A percentile compares a stretch with the other conserved stretches of the same genome.
phyloP scores from a whole-genome alignment of 2,329 filamentous ascomycete species.

The Coleophoma eucalyptorum region DNA sequence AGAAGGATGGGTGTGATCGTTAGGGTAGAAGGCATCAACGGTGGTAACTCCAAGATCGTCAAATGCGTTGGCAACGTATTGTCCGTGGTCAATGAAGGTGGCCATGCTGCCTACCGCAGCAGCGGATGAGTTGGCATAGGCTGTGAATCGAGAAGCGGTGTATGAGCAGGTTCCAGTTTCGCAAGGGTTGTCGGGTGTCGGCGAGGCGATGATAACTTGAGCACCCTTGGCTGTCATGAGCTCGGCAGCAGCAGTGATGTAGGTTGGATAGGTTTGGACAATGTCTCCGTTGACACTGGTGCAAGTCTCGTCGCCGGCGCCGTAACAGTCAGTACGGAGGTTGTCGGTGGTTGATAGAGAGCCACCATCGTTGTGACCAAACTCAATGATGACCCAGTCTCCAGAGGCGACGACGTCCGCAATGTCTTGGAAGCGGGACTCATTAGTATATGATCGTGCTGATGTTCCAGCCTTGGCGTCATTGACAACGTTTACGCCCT shows the following conservation, averaged over 20 bases:
- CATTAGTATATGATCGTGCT: conserved; percentile 62
- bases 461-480: conserved; percentile 62
- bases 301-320: conserved; percentile 47
- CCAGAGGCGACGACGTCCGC: conserved; percentile 39
- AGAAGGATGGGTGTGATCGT: conserved; percentile 59
- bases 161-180: conserved; percentile 48
- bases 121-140: conserved; percentile 46
- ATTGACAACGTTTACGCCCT: conserved; percentile 51
- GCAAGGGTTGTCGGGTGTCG: conserved; percentile 61
- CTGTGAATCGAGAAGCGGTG: conserved; percentile 49
- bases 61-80: conserved; percentile 47
- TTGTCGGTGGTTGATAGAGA: conserved; percentile 48
- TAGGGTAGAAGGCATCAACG: conserved; percentile 48
- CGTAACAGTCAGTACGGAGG: conserved; percentile 40
- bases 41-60: conserved; percentile 39
- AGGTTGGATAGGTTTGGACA: conserved; percentile 1
- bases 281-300: conserved; percentile 11
- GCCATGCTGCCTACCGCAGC: conserved; percentile 30
- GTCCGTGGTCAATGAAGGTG: conserved; percentile 54
- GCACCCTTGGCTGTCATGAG: conserved; percentile 43
- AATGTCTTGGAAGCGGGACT: conserved; percentile 60
- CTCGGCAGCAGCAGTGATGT: background rate
- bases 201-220: conserved; percentile 52
- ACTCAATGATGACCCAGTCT: conserved; percentile 66
- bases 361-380: conserved; percentile 67